phyloP scores from a whole-genome alignment of 139 green algal species.

The Asterochloris erici region DNA sequence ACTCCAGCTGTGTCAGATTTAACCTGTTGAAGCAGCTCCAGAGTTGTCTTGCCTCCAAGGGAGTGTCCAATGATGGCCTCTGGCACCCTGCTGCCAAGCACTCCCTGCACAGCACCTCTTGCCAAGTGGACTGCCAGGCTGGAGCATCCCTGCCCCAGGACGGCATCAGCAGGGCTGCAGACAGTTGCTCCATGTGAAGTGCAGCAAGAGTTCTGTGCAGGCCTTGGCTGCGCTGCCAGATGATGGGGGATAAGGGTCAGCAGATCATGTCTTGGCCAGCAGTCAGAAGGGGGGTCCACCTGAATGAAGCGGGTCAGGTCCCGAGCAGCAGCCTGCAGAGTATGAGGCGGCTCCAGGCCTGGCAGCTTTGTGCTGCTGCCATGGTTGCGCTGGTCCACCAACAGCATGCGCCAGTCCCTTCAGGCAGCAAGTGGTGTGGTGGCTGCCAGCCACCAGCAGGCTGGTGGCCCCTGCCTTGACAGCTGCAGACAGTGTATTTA shows the following conservation, averaged over 20 bases:
- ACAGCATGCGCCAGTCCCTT: constrained; percentile 43
- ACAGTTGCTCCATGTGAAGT: too few species aligned
- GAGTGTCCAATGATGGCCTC: constrained; percentile 64
- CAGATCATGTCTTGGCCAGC: too few species aligned
- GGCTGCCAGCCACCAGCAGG: not conserved
- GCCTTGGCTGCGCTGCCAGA: too few species aligned
- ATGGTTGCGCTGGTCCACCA: constrained; percentile 74
- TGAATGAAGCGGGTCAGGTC: constrained; percentile 46
- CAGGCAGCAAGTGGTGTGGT: not conserved
- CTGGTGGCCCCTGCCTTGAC: not conserved
- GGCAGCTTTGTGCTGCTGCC: constrained; percentile 33
- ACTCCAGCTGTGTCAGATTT: not conserved
- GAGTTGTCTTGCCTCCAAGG: constrained; percentile 75
- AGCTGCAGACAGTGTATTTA: not conserved
- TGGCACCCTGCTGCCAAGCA: constrained; percentile 17
- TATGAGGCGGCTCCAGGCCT: constrained; percentile 60
- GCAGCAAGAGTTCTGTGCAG: too few species aligned
- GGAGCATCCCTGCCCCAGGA: too few species aligned
- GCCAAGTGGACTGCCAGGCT: not conserved
- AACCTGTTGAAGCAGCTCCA: constrained; percentile 50
- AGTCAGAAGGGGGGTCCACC: too few species aligned
- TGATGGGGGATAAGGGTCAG: too few species aligned
- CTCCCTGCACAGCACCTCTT: constrained; percentile 27
- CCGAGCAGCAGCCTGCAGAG: constrained; percentile 51
- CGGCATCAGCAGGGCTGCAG: too few species aligned